Evolutionary conservation across 768 basidiomycete species (phyloP).

Genomic region (Lentinula lateritia): DNA sequence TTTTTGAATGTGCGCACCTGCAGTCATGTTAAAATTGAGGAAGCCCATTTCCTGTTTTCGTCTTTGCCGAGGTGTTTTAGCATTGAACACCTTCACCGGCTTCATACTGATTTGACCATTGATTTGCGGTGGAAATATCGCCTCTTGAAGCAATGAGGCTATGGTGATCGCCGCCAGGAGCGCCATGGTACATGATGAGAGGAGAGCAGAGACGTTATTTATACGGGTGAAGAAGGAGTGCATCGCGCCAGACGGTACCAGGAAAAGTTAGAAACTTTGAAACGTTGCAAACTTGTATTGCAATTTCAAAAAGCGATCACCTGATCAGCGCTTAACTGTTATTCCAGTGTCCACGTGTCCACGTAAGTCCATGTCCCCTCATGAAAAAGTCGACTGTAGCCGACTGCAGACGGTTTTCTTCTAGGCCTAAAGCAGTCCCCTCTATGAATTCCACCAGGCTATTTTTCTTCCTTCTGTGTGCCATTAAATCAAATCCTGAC

Average conservation of each 20-base stretch:
- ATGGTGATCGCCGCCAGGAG: conserved; percentile 44
- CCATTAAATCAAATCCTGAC: too few relatives aligned
- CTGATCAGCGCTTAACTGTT: too few relatives aligned
- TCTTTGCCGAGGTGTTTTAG: conserved; percentile 32
- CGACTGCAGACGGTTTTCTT: too few relatives aligned
- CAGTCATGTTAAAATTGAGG: conserved; percentile 50
- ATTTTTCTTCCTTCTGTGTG: too few relatives aligned
- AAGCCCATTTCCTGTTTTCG: conserved; percentile 51
- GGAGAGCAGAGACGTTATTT: conserved; percentile 45
- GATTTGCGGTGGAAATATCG: conserved; percentile 36
- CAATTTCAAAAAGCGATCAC: too few relatives aligned
- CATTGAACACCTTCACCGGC: conserved; percentile 20
- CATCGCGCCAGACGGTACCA: conserved; percentile 23
- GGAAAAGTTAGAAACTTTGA: neutral
- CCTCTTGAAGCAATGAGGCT: conserved; percentile 42
- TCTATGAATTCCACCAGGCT: too few relatives aligned
- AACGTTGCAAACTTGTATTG: too few relatives aligned
- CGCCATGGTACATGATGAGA: conserved; percentile 45
- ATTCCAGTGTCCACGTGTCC: too few relatives aligned
- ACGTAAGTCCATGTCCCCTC: too few relatives aligned
- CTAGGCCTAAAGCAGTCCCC: too few relatives aligned
- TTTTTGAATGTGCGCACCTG: conserved; percentile 29
- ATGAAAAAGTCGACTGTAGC: too few relatives aligned
- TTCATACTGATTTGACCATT: conserved; percentile 24
- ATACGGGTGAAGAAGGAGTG: conserved; percentile 45